Base-by-base conservation (phyloP, 2,329 filamentous ascomycete genomes). In the Geosmithia putterillii region DNA sequence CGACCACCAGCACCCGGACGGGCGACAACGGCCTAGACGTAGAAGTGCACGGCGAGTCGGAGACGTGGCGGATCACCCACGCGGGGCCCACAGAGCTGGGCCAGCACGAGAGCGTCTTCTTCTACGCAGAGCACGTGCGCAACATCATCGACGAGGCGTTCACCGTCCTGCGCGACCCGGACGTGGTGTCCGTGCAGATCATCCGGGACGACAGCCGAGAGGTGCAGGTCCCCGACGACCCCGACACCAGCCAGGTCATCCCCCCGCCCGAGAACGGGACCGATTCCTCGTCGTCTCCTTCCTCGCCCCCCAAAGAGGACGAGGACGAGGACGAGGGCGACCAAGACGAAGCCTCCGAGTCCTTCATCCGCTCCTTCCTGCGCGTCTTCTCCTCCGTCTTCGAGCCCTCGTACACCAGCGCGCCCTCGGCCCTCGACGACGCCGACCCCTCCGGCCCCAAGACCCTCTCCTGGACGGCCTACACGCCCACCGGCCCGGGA, bases 81-180 rank as follows among this genome's bases (percentile, higher is more conserved):
- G 80, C 95, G 48, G 88, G 86, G 37, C 86, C 83, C 51, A 74
- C 89, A 36, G 76, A 83, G 1, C 69, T 98, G 3, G 90, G 90
- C 4, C 81, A 84, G 40, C 87, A 96, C 55, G 90, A 96, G 61
- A 85, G 82, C 49, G 79, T 95, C 18, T 85, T 86, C 56, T 75
- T 96, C 49, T 74, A 83, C 40, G 78, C 83, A 20, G 79, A 87
- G 45, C 75, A 90, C 21, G 79, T 87, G 22, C 78, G 83, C 45
- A 81, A 85, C 50, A 74, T 88, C 32, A 76, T 78, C 19, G 90
- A 95, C 60, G 85, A 88, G 14, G 81, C 89, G 45, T 95, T 95
- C 59, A 84, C 81, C 9, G 76, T 86, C 22, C 70, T 89, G 21
- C 77, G 84, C 40, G 86, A 95, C 53, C 62, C 76, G 4, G 71